Percentiles rank a stretch among this genome's conserved stretches.
Evolutionary conservation across 2,329 filamentous ascomycete genomes (phyloP).

Genomic region (Drechslera avenae): DNA sequence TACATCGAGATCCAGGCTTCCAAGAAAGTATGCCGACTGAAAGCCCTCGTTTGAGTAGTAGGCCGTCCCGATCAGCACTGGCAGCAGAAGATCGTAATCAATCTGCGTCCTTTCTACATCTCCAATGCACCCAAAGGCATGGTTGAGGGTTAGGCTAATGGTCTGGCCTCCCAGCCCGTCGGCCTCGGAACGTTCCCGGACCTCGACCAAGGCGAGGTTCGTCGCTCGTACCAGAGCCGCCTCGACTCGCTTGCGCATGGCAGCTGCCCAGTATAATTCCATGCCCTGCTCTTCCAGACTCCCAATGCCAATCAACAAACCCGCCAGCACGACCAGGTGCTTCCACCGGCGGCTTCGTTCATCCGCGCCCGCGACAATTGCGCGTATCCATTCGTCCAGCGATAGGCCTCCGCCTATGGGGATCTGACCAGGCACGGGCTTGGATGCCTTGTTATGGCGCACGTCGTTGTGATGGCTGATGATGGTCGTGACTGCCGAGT

Average conservation of each 20-base stretch:
- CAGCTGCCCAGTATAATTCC: constrained; percentile 64
- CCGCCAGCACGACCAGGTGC: constrained; percentile 79
- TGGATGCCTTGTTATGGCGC: constrained; percentile 32
- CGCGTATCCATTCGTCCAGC: constrained; percentile 63
- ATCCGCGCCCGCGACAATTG: constrained; percentile 64
- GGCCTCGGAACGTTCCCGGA: constrained; percentile 56
- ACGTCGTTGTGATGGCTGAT: constrained; percentile 54
- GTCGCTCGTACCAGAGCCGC: constrained; percentile 73
- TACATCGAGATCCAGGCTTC: constrained; percentile 70
- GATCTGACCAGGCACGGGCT: constrained; percentile 36
- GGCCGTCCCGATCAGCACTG: constrained; percentile 69
- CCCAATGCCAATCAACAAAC: constrained; percentile 75
- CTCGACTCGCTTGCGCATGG: constrained; percentile 71
- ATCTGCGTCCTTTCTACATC: constrained; percentile 63
- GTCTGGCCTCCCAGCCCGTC: constrained; percentile 55
- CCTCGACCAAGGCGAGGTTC: constrained; percentile 72
- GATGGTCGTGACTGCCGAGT: constrained; percentile 66
- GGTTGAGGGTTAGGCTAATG: constrained; percentile 74
- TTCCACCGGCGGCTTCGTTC: constrained; percentile 74
- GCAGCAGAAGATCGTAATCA: constrained; percentile 71
- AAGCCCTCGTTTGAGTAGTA: constrained; percentile 75
- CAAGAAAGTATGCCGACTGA: constrained; percentile 75
- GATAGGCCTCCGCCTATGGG: constrained; percentile 54
- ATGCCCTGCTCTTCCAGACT: constrained; percentile 52
- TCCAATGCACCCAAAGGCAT: constrained; percentile 74